Evolutionary conservation across 1,284 basidiomycete genomes (phyloP), one percentile per base, ranked within the genome.

Genomic region (Mycosarcoma mackinlayi): DNA sequence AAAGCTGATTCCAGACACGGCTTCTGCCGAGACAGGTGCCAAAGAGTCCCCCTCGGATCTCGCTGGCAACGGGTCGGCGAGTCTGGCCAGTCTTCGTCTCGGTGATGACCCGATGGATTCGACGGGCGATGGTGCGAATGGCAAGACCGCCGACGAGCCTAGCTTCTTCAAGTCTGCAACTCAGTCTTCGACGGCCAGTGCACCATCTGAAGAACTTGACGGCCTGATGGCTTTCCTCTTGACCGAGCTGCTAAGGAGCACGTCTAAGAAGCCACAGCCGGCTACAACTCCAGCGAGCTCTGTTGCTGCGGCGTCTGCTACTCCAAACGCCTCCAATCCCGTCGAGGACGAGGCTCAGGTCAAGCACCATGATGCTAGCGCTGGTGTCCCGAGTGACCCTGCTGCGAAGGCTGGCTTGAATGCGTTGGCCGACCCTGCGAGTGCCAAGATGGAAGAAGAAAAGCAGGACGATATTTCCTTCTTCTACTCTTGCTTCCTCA

Each of bases 401-500:
- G 14, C 40, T 19, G 33, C 44, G 5, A 18, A 7, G 8, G 28
- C 34, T 14, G 37, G 30, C 6, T 21, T 44, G 2, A 10, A 49
- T 6, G 45, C 45, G 9, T 30, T 35, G 13, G 18, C 24, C 4
- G 28, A 13, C 14, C 14, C 42, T 6, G n/a, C 47, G 16, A 46
- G 33, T 28, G 59, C 57, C 40, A 62, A 52, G 49, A 59, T 48
- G 13, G 58, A 54, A 21, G 67, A 60, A 21, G 50, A 60, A 35
- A 62, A 61, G 41, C 57, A 60, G 35, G 55, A 67, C 16, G 78
- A 80, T 40, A 62, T 57, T 11, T 19, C 54, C n/a, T 86, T 86
- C 76, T 85, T 89, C 63, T 95, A 94, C 80, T 86, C 88, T 13
- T 91, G 90, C 76, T 93, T 97, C 85, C 84, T 97, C 62, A 91